These are phyloP conservation scores for Mycena vitilis DNA, from an alignment of 768 basidiomycete species.

Conservation along the genomic window DNA sequence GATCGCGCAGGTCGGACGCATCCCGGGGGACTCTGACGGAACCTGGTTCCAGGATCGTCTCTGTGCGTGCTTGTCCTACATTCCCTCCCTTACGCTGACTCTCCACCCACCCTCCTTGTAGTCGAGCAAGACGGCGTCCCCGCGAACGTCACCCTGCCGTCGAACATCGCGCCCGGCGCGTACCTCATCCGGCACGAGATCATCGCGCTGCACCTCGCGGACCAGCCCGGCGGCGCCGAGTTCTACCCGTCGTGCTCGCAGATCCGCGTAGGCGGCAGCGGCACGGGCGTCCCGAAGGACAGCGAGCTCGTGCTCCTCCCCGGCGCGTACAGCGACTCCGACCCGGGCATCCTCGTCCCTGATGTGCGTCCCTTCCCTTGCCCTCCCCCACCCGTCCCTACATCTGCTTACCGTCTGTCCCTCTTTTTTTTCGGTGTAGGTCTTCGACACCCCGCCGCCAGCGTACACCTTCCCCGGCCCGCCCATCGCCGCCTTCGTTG, in stretches of 20 bases:
- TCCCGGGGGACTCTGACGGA: slow-evolving; percentile 40
- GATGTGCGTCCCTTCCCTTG: too few relatives aligned
- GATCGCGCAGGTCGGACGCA: slow-evolving; percentile 53
- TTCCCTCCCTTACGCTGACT: too few relatives aligned
- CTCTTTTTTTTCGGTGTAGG: too few relatives aligned
- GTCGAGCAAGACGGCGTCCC: slow-evolving; percentile 15
- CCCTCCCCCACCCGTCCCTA: too few relatives aligned
- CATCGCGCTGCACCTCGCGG: slow-evolving; percentile 63
- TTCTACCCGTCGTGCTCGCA: slow-evolving; percentile 67
- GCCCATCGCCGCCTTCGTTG: slow-evolving; percentile 55
- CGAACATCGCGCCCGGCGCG: slow-evolving; percentile 54
- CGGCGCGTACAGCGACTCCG: slow-evolving; percentile 57
- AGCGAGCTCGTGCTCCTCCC: slow-evolving; percentile 33
- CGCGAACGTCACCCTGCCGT: slow-evolving; percentile 47
- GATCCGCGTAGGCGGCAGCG: slow-evolving; percentile 52
- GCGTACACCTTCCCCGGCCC: slow-evolving; percentile 65
- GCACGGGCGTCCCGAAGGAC: slow-evolving; percentile 46
- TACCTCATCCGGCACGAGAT: slow-evolving; percentile 69
- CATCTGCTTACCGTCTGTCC: too few relatives aligned
- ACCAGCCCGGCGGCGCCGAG: slow-evolving; percentile 59
- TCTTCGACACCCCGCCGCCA: too few relatives aligned
- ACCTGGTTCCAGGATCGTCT: slow-evolving; percentile 54
- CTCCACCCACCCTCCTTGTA: too few relatives aligned
- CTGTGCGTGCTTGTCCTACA: slow-evolving; percentile 40
- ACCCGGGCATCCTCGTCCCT: slow-evolving; percentile 60